phyloP scores from a whole-genome alignment of 1,139 yeast species.

The Sporopachydermia cereana region DNA sequence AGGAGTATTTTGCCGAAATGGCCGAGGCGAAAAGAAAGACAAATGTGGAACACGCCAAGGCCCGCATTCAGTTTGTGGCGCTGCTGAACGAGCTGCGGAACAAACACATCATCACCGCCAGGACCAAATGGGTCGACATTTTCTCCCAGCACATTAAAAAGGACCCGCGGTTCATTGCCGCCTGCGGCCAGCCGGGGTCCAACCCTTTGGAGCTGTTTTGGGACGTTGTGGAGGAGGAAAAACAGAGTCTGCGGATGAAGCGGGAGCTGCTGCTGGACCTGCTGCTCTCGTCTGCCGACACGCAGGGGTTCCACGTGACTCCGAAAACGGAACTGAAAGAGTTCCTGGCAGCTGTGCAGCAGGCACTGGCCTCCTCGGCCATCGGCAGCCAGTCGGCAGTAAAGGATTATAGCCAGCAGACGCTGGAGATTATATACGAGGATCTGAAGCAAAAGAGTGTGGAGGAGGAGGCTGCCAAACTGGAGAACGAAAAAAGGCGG shows the following conservation, averaged over 20 bases:
- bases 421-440: conserved; percentile 13
- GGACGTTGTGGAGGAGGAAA: conserved; percentile 60
- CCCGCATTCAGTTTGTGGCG: conserved; percentile 46
- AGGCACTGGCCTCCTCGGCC: conserved; percentile 14
- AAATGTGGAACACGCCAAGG: conserved; percentile 44
- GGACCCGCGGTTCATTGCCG: conserved; percentile 44
- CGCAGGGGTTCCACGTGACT: conserved; percentile 13
- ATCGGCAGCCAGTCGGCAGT: conserved; percentile 8
- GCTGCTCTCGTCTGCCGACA: conserved; percentile 19
- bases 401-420: conserved; percentile 7
- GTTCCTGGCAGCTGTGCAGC: conserved; percentile 16
- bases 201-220: conserved; percentile 67
- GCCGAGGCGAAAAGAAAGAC: conserved; percentile 31
- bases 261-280: conserved; percentile 47
- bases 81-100: conserved; percentile 30
- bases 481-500: conserved; percentile 19
- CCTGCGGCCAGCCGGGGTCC: conserved; percentile 76
- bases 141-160: conserved; percentile 36
- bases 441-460: conserved; percentile 11
- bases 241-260: conserved; percentile 42
- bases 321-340: conserved; percentile 16
- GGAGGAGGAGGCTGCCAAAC: conserved; percentile 9
- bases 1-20: conserved; percentile 24
- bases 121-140: conserved; percentile 49
- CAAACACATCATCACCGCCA: conserved; percentile 37